phyloP scores from a whole-genome alignment of 305 asterid genomes.

The Fraxinus sp. region DNA sequence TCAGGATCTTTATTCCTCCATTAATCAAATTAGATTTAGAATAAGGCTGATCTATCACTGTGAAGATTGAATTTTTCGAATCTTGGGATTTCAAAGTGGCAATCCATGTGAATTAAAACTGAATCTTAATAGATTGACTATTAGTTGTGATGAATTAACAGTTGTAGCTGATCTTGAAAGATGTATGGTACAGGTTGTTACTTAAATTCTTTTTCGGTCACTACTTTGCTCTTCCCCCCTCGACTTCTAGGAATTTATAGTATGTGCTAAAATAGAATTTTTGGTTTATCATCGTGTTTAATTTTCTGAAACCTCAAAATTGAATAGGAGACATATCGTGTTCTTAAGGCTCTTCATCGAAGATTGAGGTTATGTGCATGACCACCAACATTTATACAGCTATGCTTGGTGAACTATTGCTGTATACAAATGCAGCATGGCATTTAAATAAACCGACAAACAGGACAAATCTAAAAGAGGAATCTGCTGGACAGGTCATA shows the following conservation, averaged over 20 bases:
- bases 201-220: not conserved
- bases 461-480: not conserved
- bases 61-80: not conserved
- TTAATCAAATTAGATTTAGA: constrained; percentile 2
- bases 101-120: constrained; percentile 10
- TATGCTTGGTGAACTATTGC: constrained; percentile 6
- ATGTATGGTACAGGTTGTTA: not conserved
- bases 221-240: not conserved
- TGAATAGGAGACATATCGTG: constrained; percentile 7
- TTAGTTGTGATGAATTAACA: not conserved
- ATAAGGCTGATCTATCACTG: not conserved
- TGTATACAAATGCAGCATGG: not conserved
- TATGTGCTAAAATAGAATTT: not conserved
- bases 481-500: not conserved
- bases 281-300: not conserved
- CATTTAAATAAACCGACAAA: not conserved
- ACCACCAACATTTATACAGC: not conserved
- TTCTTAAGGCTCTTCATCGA: constrained; percentile 12
- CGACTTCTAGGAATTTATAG: constrained; percentile 16
- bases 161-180: not conserved
- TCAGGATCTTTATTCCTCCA: constrained; percentile 15
- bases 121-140: constrained; percentile 17
- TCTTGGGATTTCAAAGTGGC: constrained; percentile 1
- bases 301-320: constrained; percentile 8
- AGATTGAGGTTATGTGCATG: constrained; percentile 4